phyloP scores from a whole-genome alignment of 208 protist species.

The Tritrichomonas foetus region DNA sequence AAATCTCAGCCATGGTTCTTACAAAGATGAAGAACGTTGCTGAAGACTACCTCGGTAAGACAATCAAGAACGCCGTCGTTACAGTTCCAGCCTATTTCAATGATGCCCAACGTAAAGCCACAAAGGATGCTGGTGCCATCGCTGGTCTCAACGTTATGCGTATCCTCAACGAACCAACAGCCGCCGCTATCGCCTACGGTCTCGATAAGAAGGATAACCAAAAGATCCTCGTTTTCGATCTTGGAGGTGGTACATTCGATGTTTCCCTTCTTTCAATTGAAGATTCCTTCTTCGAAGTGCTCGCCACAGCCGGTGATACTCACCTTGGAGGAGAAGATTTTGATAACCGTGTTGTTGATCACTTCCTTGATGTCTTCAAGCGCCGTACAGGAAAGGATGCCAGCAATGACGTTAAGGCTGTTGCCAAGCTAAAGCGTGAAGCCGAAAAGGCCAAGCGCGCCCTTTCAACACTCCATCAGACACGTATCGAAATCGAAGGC shows the following conservation, averaged over 20 bases:
- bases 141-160: constrained; percentile 85
- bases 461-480: constrained; percentile 55
- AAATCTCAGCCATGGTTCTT: constrained; percentile 81
- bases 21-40: constrained; percentile 82
- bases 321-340: constrained; percentile 95
- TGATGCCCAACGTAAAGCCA: constrained; percentile 79
- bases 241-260: constrained; percentile 71
- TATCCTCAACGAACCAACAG: too few species aligned
- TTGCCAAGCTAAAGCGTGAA: constrained; percentile 67
- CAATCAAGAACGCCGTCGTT: too few species aligned
- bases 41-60: constrained; percentile 81
- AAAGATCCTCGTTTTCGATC: constrained; percentile 61
- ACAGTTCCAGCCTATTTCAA: constrained; percentile 99
- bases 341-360: constrained; percentile 86
- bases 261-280: constrained; percentile 98
- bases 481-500: constrained; percentile 87
- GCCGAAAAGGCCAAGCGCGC: constrained; percentile 85
- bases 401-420: constrained; percentile 60
- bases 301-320: constrained; percentile 96
- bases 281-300: constrained; percentile 72
- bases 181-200: constrained; percentile 96
- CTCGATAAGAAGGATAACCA: constrained; percentile 68
- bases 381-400: constrained; percentile 71
- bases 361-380: constrained; percentile 92
- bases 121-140: constrained; percentile 78